A percentile compares a stretch with the other conserved stretches of the same genome.
Evolutionary conservation across 202 grass and related monocot genomes (phyloP).

Genomic region (Zoysia matrella): DNA sequence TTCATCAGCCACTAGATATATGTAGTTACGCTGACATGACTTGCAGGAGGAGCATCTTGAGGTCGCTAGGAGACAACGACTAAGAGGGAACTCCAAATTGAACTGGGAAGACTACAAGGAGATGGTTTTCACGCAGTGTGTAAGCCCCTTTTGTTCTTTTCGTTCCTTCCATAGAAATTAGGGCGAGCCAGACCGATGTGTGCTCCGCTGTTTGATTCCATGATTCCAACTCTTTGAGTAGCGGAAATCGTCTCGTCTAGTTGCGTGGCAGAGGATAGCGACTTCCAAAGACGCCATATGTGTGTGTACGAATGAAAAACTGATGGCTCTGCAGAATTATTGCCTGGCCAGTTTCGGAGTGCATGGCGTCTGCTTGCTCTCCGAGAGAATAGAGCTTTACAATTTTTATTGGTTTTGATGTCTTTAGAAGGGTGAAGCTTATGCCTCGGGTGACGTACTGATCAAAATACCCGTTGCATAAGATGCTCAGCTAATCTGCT

Average conservation of each 20-base stretch:
- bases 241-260: conserved; percentile 3
- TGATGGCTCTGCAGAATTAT: conserved; percentile 36
- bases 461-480: too few species aligned
- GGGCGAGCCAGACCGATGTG: conserved; percentile 35
- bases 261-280: conserved; percentile 41
- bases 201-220: conserved; percentile 37
- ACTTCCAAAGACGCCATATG: conserved; percentile 38
- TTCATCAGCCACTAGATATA: not conserved
- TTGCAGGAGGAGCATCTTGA: conserved; percentile 79
- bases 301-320: conserved; percentile 12
- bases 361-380: conserved; percentile 38
- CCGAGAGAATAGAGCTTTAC: not conserved
- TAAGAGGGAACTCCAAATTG: conserved; percentile 59
- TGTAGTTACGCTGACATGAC: conserved; percentile 22
- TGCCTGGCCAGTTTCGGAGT: conserved; percentile 45
- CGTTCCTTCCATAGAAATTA: conserved; percentile 24
- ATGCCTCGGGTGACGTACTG: not conserved
- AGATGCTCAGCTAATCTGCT: too few species aligned
- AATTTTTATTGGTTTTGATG: conserved; percentile 8
- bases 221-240: conserved; percentile 6
- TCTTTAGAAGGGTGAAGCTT: conserved; percentile 16
- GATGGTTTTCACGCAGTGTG: conserved; percentile 98
- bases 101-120: conserved; percentile 98
- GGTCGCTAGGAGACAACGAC: conserved; percentile 65
- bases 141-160: conserved; percentile 58